These are phyloP conservation scores for Candida tropicalis DNA, from an alignment of 1,139 yeast species.

Conservation along the genomic window DNA sequence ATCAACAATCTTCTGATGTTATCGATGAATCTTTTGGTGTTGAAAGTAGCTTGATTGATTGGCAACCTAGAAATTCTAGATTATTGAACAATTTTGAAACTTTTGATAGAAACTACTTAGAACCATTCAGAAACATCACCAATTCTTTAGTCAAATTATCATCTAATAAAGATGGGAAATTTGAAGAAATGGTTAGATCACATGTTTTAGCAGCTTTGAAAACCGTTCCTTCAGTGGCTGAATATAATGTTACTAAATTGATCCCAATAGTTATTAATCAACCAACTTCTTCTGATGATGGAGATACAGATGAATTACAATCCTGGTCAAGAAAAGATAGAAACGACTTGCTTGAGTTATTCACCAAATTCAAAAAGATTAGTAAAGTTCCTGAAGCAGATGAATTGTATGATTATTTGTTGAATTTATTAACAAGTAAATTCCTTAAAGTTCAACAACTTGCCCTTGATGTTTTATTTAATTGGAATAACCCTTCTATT, in stretches of 20 bases:
- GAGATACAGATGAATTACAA: slow-evolving; percentile 21
- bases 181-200: slow-evolving; percentile 25
- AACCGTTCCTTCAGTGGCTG: slow-evolving; percentile 65
- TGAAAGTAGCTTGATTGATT: slow-evolving; percentile 24
- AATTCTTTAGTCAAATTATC: slow-evolving; percentile 32
- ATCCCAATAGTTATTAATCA: slow-evolving; percentile 52
- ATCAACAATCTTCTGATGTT: slow-evolving; percentile 20
- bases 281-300: slow-evolving; percentile 31
- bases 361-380: slow-evolving; percentile 67
- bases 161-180: slow-evolving; percentile 16
- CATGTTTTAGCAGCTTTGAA: slow-evolving; percentile 15
- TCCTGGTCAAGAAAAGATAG: slow-evolving; percentile 67
- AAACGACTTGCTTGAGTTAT: slow-evolving; percentile 59
- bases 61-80: slow-evolving; percentile 36
- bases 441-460: slow-evolving; percentile 65
- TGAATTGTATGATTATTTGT: slow-evolving; percentile 54
- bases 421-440: slow-evolving; percentile 64
- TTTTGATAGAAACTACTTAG: slow-evolving; percentile 24
- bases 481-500: slow-evolving; percentile 60
- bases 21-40: slow-evolving; percentile 23
- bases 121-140: slow-evolving; percentile 24
- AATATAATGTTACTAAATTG: slow-evolving; percentile 55
- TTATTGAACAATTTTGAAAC: slow-evolving; percentile 28
- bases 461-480: slow-evolving; percentile 73
- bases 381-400: slow-evolving; percentile 53